A percentile compares a stretch with the other conserved stretches of the same genome.
phyloP scores from a whole-genome alignment of 768 basidiomycete genomes.

The Phlebiopsis flavidoalba region DNA sequence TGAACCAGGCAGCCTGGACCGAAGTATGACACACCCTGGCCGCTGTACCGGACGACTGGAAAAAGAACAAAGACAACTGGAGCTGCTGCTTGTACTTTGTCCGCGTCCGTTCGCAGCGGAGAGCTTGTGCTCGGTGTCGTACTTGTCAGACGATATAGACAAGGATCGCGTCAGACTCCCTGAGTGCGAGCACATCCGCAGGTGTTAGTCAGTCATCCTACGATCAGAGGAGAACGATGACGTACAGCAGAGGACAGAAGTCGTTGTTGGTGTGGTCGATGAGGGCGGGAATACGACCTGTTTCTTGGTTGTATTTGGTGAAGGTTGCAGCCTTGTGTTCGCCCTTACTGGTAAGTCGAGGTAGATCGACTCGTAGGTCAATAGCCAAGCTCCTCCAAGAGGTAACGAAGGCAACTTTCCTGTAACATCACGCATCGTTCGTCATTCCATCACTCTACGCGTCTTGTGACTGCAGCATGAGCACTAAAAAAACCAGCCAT shows the following conservation, averaged over 20 bases:
- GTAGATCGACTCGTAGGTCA: slow-evolving; percentile 14
- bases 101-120: slow-evolving; percentile 2
- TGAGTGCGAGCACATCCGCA: neutral
- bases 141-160: slow-evolving; percentile 33
- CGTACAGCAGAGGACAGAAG: slow-evolving; percentile 20
- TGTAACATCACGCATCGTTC: neutral
- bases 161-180: slow-evolving; percentile 33
- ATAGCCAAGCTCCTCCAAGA: slow-evolving; percentile 14
- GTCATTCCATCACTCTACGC: neutral
- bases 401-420: slow-evolving; percentile 13
- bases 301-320: slow-evolving; percentile 20
- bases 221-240: neutral
- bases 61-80: slow-evolving; percentile 41
- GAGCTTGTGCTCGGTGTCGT: slow-evolving; percentile 34
- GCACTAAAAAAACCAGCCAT: slow-evolving; percentile 19
- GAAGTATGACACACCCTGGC: slow-evolving; percentile 19
- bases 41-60: slow-evolving; percentile 24
- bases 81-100: slow-evolving; percentile 12
- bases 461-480: neutral
- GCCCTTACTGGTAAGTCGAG: slow-evolving; percentile 8
- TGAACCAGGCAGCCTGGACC: slow-evolving; percentile 18
- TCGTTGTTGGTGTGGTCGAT: slow-evolving; percentile 22
- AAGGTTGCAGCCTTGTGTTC: slow-evolving; percentile 13
- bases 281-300: slow-evolving; percentile 28
- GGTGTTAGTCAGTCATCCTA: neutral